Conservation (phyloP, 768 basidiomycete genomes). For the Fomitopsis serialis region DNA sequence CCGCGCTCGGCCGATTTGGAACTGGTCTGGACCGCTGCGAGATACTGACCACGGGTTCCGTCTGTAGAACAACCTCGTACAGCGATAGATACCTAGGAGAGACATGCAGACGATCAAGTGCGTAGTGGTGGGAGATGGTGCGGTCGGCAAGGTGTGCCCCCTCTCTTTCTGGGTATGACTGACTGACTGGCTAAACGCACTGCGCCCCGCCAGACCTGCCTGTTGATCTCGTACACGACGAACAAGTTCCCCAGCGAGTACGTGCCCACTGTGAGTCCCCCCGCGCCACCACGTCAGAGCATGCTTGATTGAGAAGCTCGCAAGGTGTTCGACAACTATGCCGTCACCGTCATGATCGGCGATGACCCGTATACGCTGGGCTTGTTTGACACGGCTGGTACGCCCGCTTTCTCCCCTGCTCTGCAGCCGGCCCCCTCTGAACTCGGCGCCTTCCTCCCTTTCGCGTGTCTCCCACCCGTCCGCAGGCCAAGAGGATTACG, state of each 20-base stretch:
- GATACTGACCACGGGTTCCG: not conserved
- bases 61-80: not conserved
- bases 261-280: conserved; percentile 83
- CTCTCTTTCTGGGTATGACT: not conserved
- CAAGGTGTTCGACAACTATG: conserved; percentile 94
- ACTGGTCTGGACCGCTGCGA: not conserved
- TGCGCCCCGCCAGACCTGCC: conserved; percentile 62
- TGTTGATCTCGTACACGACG: conserved; percentile 95
- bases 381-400: conserved; percentile 97
- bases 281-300: not conserved
- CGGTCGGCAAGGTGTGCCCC: conserved; percentile 87
- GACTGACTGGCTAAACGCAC: not conserved
- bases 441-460: not conserved
- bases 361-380: conserved; percentile 99
- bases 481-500: conserved; percentile 98
- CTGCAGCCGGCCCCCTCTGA: not conserved
- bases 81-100: conserved; percentile 17
- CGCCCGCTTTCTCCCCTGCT: conserved; percentile 24
- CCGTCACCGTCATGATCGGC: conserved; percentile 99
- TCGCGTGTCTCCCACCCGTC: conserved; percentile 7
- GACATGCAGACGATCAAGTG: conserved; percentile 96
- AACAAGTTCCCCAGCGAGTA: conserved; percentile 99
- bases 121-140: conserved; percentile 97
- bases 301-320: not conserved
- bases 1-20: conserved; percentile 1